Percentiles rank a stretch among this genome's conserved stretches.
phyloP scores from a whole-genome alignment of 2,329 filamentous ascomycete species.

The Alternaria sp. region DNA sequence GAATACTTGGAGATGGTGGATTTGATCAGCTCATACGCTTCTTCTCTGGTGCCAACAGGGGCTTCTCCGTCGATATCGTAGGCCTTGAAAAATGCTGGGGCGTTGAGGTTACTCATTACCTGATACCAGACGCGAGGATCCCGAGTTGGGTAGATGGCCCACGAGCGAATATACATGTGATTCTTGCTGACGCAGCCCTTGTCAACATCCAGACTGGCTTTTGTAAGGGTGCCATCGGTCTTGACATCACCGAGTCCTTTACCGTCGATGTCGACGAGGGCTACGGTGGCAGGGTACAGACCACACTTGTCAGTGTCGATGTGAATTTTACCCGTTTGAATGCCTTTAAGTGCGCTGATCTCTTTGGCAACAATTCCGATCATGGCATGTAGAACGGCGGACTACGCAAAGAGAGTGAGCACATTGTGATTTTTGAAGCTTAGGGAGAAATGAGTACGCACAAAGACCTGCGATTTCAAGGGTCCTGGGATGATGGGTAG shows the following conservation, averaged over 20 bases:
- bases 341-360: conserved; percentile 23
- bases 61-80: conserved; percentile 52
- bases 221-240: neutral
- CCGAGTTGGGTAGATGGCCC: conserved; percentile 54
- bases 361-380: conserved; percentile 52
- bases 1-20: conserved; percentile 43
- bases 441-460: neutral
- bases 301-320: neutral
- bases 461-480: conserved; percentile 52
- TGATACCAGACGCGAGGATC: conserved; percentile 56
- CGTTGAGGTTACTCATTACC: conserved; percentile 58
- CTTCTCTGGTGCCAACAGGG: conserved; percentile 17
- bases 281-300: conserved; percentile 29
- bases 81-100: conserved; percentile 52
- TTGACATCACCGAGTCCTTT: neutral
- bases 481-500: conserved; percentile 53
- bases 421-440: neutral
- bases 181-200: neutral
- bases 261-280: neutral
- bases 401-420: neutral
- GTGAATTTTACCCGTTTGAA: neutral
- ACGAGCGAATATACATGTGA: conserved; percentile 21
- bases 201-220: conserved; percentile 9
- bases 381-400: conserved; percentile 54
- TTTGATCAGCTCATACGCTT: conserved; percentile 29